phyloP scores from a whole-genome alignment of 495 filamentous ascomycete genomes.

The Poronia punctata region DNA sequence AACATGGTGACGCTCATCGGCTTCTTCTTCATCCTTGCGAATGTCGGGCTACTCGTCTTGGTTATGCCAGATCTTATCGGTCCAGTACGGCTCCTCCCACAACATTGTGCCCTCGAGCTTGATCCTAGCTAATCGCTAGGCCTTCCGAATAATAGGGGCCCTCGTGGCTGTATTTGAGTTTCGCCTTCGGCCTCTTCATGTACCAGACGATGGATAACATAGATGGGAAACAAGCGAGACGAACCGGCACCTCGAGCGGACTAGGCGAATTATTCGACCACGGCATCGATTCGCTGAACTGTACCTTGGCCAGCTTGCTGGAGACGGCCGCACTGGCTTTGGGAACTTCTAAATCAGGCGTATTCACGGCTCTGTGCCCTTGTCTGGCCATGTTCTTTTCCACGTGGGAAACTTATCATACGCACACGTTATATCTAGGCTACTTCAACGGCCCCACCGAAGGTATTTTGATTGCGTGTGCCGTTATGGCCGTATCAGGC shows the following conservation, averaged over 20 bases:
- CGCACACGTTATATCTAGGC: constrained; percentile 92
- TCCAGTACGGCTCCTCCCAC: constrained; percentile 53
- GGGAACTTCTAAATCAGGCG: constrained; percentile 71
- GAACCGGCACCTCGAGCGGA: constrained; percentile 91
- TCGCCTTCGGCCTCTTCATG: constrained; percentile 91
- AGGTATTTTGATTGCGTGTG: constrained; percentile 81
- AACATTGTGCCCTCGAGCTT: not conserved
- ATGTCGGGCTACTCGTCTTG: constrained; percentile 72
- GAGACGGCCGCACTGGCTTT: constrained; percentile 89
- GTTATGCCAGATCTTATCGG: constrained; percentile 89
- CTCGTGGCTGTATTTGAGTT: constrained; percentile 89
- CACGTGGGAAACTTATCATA: constrained; percentile 99
- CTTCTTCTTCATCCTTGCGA: constrained; percentile 86
- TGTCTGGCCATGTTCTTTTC: constrained; percentile 98
- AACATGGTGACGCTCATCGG: constrained; percentile 96
- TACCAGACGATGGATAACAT: constrained; percentile 99
- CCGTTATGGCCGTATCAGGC: constrained; percentile 78
- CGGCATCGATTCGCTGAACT: constrained; percentile 96
- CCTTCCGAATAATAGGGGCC: constrained; percentile 51
- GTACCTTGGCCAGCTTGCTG: constrained; percentile 80
- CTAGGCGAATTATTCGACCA: constrained; percentile 97
- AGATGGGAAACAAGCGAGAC: constrained; percentile 92
- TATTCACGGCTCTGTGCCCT: constrained; percentile 85
- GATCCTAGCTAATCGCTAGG: not conserved
- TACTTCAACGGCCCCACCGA: constrained; percentile 97